Percentiles rank a stretch among this genome's conserved stretches.
phyloP scores from a whole-genome alignment of 495 filamentous ascomycete species.

The Trichoderma parareesei region DNA sequence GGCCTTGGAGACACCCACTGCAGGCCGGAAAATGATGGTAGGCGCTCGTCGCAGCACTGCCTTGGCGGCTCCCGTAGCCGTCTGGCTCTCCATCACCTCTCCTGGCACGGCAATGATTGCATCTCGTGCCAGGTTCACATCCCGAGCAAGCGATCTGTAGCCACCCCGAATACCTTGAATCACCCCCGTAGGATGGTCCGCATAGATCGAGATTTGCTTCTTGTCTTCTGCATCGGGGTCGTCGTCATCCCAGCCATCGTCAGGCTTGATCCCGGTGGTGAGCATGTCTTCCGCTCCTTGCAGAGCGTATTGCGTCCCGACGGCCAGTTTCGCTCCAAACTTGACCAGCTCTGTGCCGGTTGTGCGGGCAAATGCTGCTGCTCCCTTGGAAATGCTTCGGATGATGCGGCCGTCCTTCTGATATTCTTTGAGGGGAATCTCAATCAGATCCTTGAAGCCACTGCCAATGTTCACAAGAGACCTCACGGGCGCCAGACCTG shows the following conservation, averaged over 20 bases:
- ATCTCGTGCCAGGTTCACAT: slow-evolving; percentile 74
- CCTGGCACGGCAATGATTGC: slow-evolving; percentile 92
- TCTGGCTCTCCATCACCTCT: slow-evolving; percentile 80
- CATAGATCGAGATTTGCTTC: slow-evolving; percentile 79
- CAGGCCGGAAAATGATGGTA: slow-evolving; percentile 82
- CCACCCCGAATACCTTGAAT: slow-evolving; percentile 78
- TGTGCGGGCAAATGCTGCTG: slow-evolving; percentile 78
- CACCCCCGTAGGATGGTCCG: slow-evolving; percentile 83
- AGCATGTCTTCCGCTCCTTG: slow-evolving; percentile 81
- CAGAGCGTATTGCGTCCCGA: slow-evolving; percentile 85
- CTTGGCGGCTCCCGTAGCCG: slow-evolving; percentile 70
- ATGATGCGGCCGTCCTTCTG: slow-evolving; percentile 88
- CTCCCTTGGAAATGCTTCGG: slow-evolving; percentile 84
- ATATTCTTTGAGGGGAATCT: slow-evolving; percentile 87
- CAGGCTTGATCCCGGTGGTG: slow-evolving; percentile 11
- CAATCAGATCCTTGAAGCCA: slow-evolving; percentile 76
- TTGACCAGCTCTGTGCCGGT: slow-evolving; percentile 87
- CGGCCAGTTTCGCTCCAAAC: slow-evolving; percentile 87
- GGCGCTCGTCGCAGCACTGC: slow-evolving; percentile 78
- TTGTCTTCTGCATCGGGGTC: slow-evolving; percentile 54
- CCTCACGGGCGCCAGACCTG: slow-evolving; percentile 82
- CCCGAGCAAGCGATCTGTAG: slow-evolving; percentile 71
- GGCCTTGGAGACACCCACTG: slow-evolving; percentile 83
- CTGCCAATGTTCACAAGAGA: slow-evolving; percentile 83
- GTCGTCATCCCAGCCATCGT: slow-evolving; percentile 51